Percentiles rank a stretch among this genome's conserved stretches.
These are phyloP conservation scores for Eimeria tenella DNA, from an alignment of 169 alveolate genomes.

Conservation along the genomic window DNA sequence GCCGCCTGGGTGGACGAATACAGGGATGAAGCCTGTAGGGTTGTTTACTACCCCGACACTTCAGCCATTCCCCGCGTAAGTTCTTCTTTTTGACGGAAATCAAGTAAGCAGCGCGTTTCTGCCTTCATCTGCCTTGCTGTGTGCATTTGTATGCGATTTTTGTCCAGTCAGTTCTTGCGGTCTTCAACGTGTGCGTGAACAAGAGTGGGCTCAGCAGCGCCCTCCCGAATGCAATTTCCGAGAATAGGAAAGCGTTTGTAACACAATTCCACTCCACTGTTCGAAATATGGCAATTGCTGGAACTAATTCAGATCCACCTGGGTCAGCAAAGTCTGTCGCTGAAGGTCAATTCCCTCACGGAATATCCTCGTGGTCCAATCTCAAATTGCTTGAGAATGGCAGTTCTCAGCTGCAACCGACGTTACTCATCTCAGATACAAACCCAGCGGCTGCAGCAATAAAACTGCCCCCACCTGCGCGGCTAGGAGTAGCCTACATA, in stretches of 20 bases:
- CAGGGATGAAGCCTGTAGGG: slow-evolving; percentile 42
- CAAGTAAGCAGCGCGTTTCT: not conserved
- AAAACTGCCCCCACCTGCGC: not conserved
- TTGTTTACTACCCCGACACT: slow-evolving; percentile 23
- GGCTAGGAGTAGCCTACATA: slow-evolving; percentile 1
- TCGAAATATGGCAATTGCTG: not conserved
- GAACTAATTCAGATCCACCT: too few relatives aligned
- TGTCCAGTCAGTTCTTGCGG: slow-evolving; percentile 49
- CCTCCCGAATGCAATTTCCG: slow-evolving; percentile 42
- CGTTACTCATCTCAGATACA: not conserved
- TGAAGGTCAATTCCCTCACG: slow-evolving; percentile 3
- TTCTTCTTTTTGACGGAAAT: not conserved
- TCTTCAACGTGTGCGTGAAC: slow-evolving; percentile 69
- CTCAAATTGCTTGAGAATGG: not conserved
- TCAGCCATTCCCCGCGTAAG: slow-evolving; percentile 68
- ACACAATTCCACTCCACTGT: slow-evolving; percentile 1
- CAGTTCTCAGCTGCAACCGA: slow-evolving; percentile 5
- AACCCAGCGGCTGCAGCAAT: not conserved
- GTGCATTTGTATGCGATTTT: not conserved
- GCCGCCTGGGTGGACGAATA: slow-evolving; percentile 52
- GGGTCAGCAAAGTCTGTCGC: not conserved
- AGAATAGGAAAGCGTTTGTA: not conserved
- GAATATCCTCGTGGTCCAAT: not conserved
- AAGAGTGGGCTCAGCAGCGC: slow-evolving; percentile 71
- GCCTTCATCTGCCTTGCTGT: not conserved